Conservation (phyloP, 2,329 filamentous ascomycete genomes). For the Microdochium nivale region DNA sequence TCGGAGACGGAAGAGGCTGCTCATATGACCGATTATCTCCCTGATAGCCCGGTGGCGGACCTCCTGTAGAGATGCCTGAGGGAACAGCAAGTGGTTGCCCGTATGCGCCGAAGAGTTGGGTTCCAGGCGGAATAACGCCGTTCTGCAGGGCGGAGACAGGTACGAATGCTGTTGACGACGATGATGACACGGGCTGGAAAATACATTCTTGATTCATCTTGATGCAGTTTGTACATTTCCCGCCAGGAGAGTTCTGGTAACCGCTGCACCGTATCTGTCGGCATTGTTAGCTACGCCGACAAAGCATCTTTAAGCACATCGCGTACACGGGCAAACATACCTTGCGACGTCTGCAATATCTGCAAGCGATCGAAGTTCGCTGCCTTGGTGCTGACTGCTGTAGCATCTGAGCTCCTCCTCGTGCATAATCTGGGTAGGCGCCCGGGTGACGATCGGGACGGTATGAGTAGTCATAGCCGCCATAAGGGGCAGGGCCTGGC, state of each 20-base stretch:
- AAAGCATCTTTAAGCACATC: too few species aligned
- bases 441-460: constrained; percentile 19
- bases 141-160: constrained; percentile 50
- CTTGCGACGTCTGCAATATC: constrained; percentile 54
- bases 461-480: constrained; percentile 21
- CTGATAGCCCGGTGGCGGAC: constrained; percentile 7
- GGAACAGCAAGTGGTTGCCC: constrained; percentile 40
- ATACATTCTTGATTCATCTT: constrained; percentile 55
- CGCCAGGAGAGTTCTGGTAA: constrained; percentile 48
- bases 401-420: constrained; percentile 24
- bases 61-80: too few species aligned
- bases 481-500: not conserved
- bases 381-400: constrained; percentile 47
- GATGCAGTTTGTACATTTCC: constrained; percentile 52
- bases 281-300: constrained; percentile 11
- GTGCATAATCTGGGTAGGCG: constrained; percentile 19
- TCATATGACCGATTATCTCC: constrained; percentile 14
- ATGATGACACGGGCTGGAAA: constrained; percentile 50
- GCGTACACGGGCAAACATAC: constrained; percentile 24
- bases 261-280: constrained; percentile 51
- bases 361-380: constrained; percentile 50
- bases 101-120: constrained; percentile 47
- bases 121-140: constrained; percentile 43
- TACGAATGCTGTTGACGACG: constrained; percentile 48
- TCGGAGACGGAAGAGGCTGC: constrained; percentile 25